A percentile compares a stretch with the other conserved stretches of the same genome.
These are phyloP conservation scores for Coemansia sp. DNA, from an alignment of 192 early-diverging fungal genomes.

Conservation along the genomic window DNA sequence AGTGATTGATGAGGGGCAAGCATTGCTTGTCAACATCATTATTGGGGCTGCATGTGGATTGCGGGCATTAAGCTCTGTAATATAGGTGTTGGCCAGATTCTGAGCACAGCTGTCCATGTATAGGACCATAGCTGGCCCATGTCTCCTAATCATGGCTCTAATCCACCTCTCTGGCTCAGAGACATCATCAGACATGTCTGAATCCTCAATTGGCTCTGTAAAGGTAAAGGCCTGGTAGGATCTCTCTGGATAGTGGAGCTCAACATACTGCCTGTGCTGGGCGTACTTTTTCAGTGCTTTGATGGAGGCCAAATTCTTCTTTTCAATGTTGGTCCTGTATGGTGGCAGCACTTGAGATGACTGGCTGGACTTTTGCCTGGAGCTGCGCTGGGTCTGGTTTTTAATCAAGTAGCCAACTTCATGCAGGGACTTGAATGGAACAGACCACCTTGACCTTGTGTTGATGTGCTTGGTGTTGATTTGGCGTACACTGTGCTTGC, in stretches of 20 bases:
- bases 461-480: constrained; percentile 56
- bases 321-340: constrained; percentile 44
- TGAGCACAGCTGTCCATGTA: constrained; percentile 38
- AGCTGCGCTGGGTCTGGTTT: constrained; percentile 25
- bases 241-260: constrained; percentile 9
- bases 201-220: neutral
- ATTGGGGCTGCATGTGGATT: neutral
- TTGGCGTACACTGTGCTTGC: constrained; percentile 38
- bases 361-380: constrained; percentile 12
- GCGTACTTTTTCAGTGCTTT: constrained; percentile 40
- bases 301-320: constrained; percentile 42
- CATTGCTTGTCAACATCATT: neutral
- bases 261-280: constrained; percentile 18
- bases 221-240: neutral
- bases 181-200: constrained; percentile 26
- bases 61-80: constrained; percentile 14
- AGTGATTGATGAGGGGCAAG: neutral
- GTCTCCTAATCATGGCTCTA: constrained; percentile 46
- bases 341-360: neutral
- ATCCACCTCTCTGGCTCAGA: constrained; percentile 50
- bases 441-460: constrained; percentile 49
- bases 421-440: constrained; percentile 50
- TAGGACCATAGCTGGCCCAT: constrained; percentile 28
- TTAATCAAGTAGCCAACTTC: constrained; percentile 51
- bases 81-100: constrained; percentile 33